Evolutionary conservation across 1,139 yeast genomes (phyloP), one percentile per base, ranked within the genome.

Genomic region (Magnusiomyces clavatus): DNA sequence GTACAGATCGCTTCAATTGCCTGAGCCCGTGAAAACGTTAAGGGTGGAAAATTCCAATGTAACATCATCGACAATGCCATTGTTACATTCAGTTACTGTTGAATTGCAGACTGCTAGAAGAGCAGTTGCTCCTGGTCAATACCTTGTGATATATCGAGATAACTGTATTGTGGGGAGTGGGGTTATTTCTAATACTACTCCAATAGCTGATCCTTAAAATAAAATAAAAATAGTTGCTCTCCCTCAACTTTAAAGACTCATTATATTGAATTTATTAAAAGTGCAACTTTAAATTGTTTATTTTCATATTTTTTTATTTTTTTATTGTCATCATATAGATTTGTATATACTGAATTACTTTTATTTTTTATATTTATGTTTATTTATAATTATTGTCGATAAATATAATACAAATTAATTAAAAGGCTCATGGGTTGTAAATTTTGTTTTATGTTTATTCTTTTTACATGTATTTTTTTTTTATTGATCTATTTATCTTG

Each of bases 101-200:
- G 43, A 54, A 14, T 66, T 84, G 29, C 61, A 59, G 20, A 69
- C 86, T 39, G 66, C 69, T 37, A 81, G 78, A 39, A 69, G 90
- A 49, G 96, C 96, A 0, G 78, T 92, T 64, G 92, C 97, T 0
- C 88, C 94, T 0, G 98, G 97, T 0, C 98, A 92, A 65, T 83
- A 78, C 59, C 69, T 89, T 20, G 95, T 87, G 0, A 65, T 90
- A 11, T 92, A 90, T 65, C 70, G 75, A 45, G 78, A 76, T 1
- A 83, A 81, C 50, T 70, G 80, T 52, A 83, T 94, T 1, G 65
- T 92, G 16, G 97, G 97, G 0, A 80, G 90, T 34, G 97, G 97
- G 0, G 65, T 73, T 14, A 80, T 82, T 43, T 45, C 52, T 10
- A 14, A 50, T 10, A 14, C 46, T 2, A 24, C 29, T 19, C 46